A percentile compares a stretch with the other conserved stretches of the same genome.
These are phyloP conservation scores for Crithidia mellificae DNA, from an alignment of 208 protist species.

Conservation along the genomic window DNA sequence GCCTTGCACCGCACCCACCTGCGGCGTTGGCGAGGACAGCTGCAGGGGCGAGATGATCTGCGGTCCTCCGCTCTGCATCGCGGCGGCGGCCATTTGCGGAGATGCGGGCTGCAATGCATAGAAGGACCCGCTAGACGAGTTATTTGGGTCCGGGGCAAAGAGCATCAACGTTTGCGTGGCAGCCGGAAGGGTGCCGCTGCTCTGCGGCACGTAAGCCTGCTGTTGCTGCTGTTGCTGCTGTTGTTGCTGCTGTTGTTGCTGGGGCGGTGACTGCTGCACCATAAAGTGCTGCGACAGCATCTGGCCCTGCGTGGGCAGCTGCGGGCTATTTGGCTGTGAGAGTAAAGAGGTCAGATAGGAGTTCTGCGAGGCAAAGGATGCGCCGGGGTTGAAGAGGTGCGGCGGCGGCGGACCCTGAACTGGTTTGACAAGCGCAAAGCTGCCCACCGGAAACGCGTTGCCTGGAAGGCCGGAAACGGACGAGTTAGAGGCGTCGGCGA, in stretches of 20 bases:
- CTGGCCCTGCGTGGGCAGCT: constrained; percentile 16
- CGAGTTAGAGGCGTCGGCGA: constrained; percentile 8
- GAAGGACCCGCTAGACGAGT: constrained; percentile 5
- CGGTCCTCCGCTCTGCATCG: constrained; percentile 21
- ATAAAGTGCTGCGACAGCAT: constrained; percentile 19
- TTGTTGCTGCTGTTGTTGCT: constrained; percentile 7
- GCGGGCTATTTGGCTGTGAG: constrained; percentile 21
- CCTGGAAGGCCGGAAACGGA: constrained; percentile 3
- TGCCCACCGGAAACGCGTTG: constrained; percentile 7
- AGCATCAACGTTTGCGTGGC: constrained; percentile 19
- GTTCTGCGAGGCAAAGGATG: constrained; percentile 14
- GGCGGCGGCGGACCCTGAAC: constrained; percentile 12
- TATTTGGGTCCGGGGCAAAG: neutral
- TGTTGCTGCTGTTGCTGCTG: constrained; percentile 11
- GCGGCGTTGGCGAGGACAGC: constrained; percentile 12
- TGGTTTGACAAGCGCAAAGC: constrained; percentile 23
- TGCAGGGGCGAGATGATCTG: constrained; percentile 22
- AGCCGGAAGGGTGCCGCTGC: constrained; percentile 1
- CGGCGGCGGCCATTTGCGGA: constrained; percentile 11
- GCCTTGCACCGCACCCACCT: neutral
- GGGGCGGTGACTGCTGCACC: constrained; percentile 10
- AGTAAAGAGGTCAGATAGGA: constrained; percentile 8
- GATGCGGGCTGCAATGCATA: constrained; percentile 16
- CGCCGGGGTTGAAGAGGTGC: constrained; percentile 8
- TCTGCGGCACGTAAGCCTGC: constrained; percentile 3